Percentiles rank a stretch among this genome's conserved stretches.
These are phyloP conservation scores for Gastrolobium villosum DNA, from an alignment of 306 rosid genomes.

Conservation along the genomic window DNA sequence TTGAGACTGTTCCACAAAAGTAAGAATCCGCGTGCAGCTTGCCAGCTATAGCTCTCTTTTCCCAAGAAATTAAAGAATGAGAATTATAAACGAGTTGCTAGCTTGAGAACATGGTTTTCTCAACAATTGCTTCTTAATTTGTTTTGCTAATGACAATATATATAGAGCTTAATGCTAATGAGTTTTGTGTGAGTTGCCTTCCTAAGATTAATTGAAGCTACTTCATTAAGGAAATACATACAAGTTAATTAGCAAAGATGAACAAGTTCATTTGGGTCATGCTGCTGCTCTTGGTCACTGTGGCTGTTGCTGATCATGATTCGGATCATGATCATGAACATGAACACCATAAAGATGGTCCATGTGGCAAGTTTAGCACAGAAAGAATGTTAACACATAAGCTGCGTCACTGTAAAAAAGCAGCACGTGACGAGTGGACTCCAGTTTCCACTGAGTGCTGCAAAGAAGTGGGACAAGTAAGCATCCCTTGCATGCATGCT, in stretches of 20 bases:
- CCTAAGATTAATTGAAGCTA: not conserved
- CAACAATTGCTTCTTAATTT: not conserved
- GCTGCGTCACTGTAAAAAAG: slow-evolving; percentile 24
- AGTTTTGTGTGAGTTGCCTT: not conserved
- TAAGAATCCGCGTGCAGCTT: not conserved
- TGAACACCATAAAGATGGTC: not conserved
- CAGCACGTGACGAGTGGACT: not conserved
- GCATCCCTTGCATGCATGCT: not conserved
- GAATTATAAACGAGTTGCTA: not conserved
- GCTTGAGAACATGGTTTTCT: not conserved
- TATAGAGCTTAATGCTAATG: not conserved
- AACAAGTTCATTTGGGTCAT: slow-evolving; percentile 7
- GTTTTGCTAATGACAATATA: not conserved
- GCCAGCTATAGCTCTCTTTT: not conserved
- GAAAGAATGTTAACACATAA: slow-evolving; percentile 12
- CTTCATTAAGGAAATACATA: not conserved
- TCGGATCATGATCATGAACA: not conserved
- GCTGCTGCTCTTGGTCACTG: not conserved
- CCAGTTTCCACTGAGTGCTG: not conserved
- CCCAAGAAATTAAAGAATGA: not conserved
- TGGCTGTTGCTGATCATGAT: not conserved
- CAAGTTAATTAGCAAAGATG: not conserved
- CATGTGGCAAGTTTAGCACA: slow-evolving; percentile 2
- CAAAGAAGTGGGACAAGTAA: not conserved
- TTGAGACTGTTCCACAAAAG: too few species aligned